phyloP scores from a whole-genome alignment of 106 monocot species.

The Acanthochlamys bracteata region DNA sequence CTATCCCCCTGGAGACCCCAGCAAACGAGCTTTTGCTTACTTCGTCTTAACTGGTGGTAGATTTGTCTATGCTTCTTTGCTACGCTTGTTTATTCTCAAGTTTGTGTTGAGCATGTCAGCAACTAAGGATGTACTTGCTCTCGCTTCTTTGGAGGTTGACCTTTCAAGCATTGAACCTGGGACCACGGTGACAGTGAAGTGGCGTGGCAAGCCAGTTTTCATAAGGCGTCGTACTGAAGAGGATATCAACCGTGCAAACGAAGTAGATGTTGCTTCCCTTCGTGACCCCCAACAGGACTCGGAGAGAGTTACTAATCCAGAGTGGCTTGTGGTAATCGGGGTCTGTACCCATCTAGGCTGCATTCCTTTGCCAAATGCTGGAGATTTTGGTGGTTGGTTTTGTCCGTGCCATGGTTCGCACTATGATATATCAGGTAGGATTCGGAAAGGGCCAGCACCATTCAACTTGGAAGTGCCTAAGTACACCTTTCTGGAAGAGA shows the following conservation, averaged over 20 bases:
- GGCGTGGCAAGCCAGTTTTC: slow-evolving; percentile 43
- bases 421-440: slow-evolving; percentile 39
- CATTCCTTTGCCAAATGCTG: slow-evolving; percentile 33
- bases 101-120: slow-evolving; percentile 39
- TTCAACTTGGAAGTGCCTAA: slow-evolving; percentile 37
- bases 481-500: slow-evolving; percentile 30
- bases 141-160: slow-evolving; percentile 37
- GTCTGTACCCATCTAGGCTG: slow-evolving; percentile 39
- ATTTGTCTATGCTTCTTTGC: slow-evolving; percentile 17
- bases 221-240: slow-evolving; percentile 36
- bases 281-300: slow-evolving; percentile 33
- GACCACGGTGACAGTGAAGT: slow-evolving; percentile 36
- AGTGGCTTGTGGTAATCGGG: slow-evolving; percentile 36
- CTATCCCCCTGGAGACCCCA: slow-evolving; percentile 14
- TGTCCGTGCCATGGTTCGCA: slow-evolving; percentile 41
- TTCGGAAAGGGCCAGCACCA: slow-evolving; percentile 41
- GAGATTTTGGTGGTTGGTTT: slow-evolving; percentile 38
- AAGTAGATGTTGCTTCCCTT: slow-evolving; percentile 22
- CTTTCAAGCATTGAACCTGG: slow-evolving; percentile 39
- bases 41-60: slow-evolving; percentile 16
- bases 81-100: slow-evolving; percentile 34
- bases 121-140: slow-evolving; percentile 34
- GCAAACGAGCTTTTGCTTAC: slow-evolving; percentile 19
- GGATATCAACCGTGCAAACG: slow-evolving; percentile 26
- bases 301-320: slow-evolving; percentile 23